phyloP scores from a whole-genome alignment of 345 rosid genomes.

The Ricinus communis region DNA sequence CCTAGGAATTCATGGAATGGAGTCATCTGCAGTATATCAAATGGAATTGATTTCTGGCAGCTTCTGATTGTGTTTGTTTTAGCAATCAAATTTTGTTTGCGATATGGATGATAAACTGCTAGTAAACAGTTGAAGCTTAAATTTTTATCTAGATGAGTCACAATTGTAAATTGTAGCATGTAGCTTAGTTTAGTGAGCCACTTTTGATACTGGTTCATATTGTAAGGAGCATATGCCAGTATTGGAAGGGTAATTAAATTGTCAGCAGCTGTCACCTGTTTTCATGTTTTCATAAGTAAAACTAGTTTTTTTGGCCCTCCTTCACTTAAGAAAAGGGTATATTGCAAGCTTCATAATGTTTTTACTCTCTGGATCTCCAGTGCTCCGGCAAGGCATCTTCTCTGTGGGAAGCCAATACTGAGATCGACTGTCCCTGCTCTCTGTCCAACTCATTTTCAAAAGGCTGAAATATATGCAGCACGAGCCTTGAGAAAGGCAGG shows the following conservation, averaged over 20 bases:
- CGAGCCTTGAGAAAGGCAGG: constrained; percentile 60
- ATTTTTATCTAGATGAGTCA: neutral
- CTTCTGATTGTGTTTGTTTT: neutral
- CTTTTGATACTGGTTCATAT: neutral
- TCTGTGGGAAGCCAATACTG: constrained; percentile 54
- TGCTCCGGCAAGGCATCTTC: constrained; percentile 52
- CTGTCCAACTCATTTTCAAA: constrained; percentile 50
- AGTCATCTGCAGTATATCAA: neutral
- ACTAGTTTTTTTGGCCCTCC: neutral
- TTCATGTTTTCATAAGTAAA: neutral
- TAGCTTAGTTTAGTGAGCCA: neutral
- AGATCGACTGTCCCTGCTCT: constrained; percentile 49
- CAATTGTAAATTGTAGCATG: neutral
- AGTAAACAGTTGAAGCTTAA: neutral
- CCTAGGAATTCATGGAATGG: neutral
- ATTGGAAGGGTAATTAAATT: neutral
- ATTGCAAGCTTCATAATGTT: neutral
- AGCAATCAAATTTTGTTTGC: neutral
- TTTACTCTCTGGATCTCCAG: constrained; percentile 25
- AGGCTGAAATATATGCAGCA: constrained; percentile 48
- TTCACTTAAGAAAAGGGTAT: neutral
- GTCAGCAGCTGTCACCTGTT: neutral
- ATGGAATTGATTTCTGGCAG: neutral
- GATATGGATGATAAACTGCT: neutral
- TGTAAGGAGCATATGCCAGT: neutral